phyloP scores from a whole-genome alignment of 2,329 filamentous ascomycete genomes.

The Bipolaris bicolor region DNA sequence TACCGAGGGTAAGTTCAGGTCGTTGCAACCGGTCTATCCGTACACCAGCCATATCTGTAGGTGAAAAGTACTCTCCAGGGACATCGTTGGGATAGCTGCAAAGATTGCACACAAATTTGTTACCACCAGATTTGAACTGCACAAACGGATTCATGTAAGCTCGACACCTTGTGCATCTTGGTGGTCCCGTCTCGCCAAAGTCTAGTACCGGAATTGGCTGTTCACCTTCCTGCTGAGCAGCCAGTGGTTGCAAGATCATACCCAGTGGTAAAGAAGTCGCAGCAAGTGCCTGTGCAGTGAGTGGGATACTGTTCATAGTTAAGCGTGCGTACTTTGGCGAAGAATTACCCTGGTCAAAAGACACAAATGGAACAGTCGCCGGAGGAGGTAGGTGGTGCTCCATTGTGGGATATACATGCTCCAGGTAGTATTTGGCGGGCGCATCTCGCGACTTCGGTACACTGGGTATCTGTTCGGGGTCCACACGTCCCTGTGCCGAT shows the following conservation, averaged over 20 bases:
- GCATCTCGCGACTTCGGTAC: constrained; percentile 84
- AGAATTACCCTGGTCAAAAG: constrained; percentile 95
- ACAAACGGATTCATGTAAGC: constrained; percentile 99
- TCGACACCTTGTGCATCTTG: constrained; percentile 88
- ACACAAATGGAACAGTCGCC: constrained; percentile 84
- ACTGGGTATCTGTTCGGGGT: constrained; percentile 91
- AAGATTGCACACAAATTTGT: constrained; percentile 97
- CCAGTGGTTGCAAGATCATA: constrained; percentile 85
- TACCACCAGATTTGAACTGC: constrained; percentile 92
- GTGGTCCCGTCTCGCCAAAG: constrained; percentile 89
- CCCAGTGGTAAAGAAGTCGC: constrained; percentile 86
- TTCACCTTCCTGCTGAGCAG: constrained; percentile 82
- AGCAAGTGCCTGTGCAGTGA: constrained; percentile 76
- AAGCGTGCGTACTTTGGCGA: constrained; percentile 93
- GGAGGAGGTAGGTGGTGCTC: constrained; percentile 92
- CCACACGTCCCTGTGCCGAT: constrained; percentile 75
- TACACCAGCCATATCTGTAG: constrained; percentile 83
- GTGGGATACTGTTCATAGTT: constrained; percentile 91
- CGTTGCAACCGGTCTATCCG: constrained; percentile 87
- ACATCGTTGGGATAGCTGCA: constrained; percentile 98
- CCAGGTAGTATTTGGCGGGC: constrained; percentile 82
- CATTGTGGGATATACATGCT: constrained; percentile 91
- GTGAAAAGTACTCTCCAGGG: constrained; percentile 87
- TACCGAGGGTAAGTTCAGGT: constrained; percentile 87
- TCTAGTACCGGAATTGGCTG: constrained; percentile 88